Evolutionary conservation across 768 basidiomycete genomes (phyloP).

Genomic region (Collybia nuda): DNA sequence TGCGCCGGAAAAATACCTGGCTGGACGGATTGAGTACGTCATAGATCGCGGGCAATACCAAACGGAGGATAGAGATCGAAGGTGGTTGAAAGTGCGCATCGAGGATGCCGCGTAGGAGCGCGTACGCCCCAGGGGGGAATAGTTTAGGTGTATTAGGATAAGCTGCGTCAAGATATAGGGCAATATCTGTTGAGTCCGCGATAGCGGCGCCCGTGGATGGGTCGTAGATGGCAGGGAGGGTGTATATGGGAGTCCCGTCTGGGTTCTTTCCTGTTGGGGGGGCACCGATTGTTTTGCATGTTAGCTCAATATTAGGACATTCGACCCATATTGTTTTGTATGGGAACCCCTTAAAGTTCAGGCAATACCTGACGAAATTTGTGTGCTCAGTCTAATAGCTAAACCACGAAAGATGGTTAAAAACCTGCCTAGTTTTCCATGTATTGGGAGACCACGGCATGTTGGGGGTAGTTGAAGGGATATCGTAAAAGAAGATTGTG

Average conservation of each 20-base stretch:
- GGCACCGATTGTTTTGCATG: slow-evolving; percentile 28
- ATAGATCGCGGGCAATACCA: slow-evolving; percentile 13
- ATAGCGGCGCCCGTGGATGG: slow-evolving; percentile 25
- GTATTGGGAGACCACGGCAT: slow-evolving; percentile 44
- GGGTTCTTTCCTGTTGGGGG: slow-evolving; percentile 18
- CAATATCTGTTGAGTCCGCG: slow-evolving; percentile 34
- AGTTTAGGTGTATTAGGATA: slow-evolving; percentile 32
- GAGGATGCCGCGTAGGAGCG: slow-evolving; percentile 12
- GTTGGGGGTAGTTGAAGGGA: slow-evolving; percentile 27
- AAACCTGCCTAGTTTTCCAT: slow-evolving; percentile 40
- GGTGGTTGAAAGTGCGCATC: background rate
- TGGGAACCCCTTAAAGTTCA: slow-evolving; percentile 25
- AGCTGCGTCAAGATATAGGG: slow-evolving; percentile 35
- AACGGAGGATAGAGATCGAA: slow-evolving; percentile 3
- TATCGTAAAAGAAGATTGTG: slow-evolving; percentile 41
- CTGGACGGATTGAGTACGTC: slow-evolving; percentile 28
- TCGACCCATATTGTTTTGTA: slow-evolving; percentile 36
- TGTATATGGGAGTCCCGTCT: slow-evolving; percentile 27
- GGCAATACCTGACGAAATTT: slow-evolving; percentile 8
- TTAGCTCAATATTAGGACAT: slow-evolving; percentile 30
- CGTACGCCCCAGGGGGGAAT: slow-evolving; percentile 22
- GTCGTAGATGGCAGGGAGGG: slow-evolving; percentile 37
- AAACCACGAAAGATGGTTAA: background rate
- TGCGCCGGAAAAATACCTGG: slow-evolving; percentile 26
- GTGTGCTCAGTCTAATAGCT: background rate